Percentiles rank a stretch among this genome's conserved stretches.
These are phyloP conservation scores for Colletotrichum melonis DNA, from an alignment of 2,329 filamentous ascomycete genomes.

Conservation along the genomic window DNA sequence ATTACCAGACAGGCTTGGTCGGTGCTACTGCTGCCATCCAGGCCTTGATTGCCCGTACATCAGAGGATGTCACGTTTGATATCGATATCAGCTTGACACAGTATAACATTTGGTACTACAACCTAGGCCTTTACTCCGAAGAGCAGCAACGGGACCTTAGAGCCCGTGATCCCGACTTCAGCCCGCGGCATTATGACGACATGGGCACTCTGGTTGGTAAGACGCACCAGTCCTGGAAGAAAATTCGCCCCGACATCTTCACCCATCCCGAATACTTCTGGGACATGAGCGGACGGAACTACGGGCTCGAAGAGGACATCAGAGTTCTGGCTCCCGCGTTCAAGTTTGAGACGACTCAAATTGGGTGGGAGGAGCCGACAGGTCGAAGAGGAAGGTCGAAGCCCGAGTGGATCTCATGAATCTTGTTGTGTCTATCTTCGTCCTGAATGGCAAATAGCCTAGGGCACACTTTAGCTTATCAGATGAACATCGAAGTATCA, in stretches of 20 bases:
- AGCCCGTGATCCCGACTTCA: constrained; percentile 35
- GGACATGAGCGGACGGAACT: constrained; percentile 30
- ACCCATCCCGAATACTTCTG: constrained; percentile 26
- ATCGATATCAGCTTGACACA: constrained; percentile 42
- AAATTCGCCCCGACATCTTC: constrained; percentile 30
- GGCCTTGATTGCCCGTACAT: constrained; percentile 37
- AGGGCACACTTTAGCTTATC: background rate
- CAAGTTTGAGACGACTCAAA: constrained; percentile 11
- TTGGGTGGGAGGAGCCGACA: constrained; percentile 25
- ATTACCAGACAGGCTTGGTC: constrained; percentile 40
- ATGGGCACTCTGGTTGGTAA: constrained; percentile 35
- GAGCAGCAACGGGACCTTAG: constrained; percentile 31
- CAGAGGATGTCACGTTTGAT: constrained; percentile 38
- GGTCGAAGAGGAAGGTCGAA: constrained; percentile 29
- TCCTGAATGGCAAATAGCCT: background rate
- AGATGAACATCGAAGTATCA: background rate
- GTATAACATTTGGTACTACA: constrained; percentile 42
- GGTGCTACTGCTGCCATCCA: constrained; percentile 38
- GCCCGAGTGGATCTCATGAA: constrained; percentile 18
- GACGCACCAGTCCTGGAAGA: constrained; percentile 13
- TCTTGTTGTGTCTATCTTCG: background rate
- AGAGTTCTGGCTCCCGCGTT: constrained; percentile 28
- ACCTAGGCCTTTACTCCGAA: constrained; percentile 38
- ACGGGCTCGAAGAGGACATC: constrained; percentile 28
- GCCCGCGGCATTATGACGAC: constrained; percentile 38